phyloP scores from a whole-genome alignment of 2,329 filamentous ascomycete species.

The Lachnellula willkommii region DNA sequence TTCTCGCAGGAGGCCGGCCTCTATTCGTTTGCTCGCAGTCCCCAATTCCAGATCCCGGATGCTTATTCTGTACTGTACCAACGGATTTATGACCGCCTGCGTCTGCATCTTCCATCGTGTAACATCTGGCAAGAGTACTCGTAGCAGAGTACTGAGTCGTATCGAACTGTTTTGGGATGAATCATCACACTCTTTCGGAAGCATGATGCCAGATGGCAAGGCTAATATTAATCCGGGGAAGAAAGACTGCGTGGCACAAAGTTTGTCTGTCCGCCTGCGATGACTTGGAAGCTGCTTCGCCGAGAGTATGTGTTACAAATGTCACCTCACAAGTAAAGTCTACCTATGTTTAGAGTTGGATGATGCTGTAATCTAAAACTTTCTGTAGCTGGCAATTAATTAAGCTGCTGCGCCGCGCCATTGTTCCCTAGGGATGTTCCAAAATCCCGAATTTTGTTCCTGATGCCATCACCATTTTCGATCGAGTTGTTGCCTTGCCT shows the following conservation, averaged over 20 bases:
- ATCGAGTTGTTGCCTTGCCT: not conserved
- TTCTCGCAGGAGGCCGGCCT: not conserved
- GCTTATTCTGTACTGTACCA: constrained; percentile 6
- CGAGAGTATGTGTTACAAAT: too few relatives aligned
- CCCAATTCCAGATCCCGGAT: not conserved
- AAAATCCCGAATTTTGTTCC: constrained; percentile 3
- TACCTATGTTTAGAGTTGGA: too few relatives aligned
- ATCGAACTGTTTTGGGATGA: constrained; percentile 4
- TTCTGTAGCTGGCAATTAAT: too few relatives aligned
- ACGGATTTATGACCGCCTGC: constrained; percentile 7
- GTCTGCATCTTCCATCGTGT: constrained; percentile 14
- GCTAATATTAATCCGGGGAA: constrained; percentile 7
- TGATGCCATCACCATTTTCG: not conserved
- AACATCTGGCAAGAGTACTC: constrained; percentile 3
- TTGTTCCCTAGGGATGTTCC: not conserved
- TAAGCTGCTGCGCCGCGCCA: not conserved
- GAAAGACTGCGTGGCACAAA: not conserved
- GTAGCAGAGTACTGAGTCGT: too few relatives aligned
- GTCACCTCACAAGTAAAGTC: too few relatives aligned
- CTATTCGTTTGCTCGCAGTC: not conserved
- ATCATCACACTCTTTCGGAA: constrained; percentile 1
- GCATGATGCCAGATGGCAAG: not conserved
- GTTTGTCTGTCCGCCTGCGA: too few relatives aligned
- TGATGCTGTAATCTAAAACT: too few relatives aligned
- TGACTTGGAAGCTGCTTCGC: too few relatives aligned